Conservation (phyloP, 768 basidiomycete species). For the Suillus variegatus region DNA sequence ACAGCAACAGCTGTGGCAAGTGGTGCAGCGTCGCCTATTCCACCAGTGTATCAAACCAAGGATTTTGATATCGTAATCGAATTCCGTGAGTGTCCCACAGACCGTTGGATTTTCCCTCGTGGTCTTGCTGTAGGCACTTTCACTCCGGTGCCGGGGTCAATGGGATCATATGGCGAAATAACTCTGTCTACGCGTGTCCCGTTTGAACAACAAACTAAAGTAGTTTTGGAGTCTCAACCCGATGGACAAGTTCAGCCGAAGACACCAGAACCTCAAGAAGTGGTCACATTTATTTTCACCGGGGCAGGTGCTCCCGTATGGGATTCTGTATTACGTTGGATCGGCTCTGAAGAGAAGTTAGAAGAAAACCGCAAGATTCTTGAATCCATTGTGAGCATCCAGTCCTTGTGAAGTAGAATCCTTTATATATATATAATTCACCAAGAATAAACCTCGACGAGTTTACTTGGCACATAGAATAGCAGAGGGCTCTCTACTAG, state of each 20-base stretch:
- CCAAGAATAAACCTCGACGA: conserved; percentile 44
- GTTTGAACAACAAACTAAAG: conserved; percentile 32
- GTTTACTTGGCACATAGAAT: conserved; percentile 60
- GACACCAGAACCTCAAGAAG: conserved; percentile 25
- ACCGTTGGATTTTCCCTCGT: conserved; percentile 72
- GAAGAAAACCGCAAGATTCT: conserved; percentile 49
- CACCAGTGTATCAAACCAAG: conserved; percentile 36
- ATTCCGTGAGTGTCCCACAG: conserved; percentile 61
- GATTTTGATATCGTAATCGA: conserved; percentile 77
- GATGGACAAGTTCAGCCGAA: conserved; percentile 18
- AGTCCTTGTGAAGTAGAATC: not conserved
- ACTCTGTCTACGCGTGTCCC: conserved; percentile 48
- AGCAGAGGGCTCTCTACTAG: conserved; percentile 53
- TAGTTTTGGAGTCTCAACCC: conserved; percentile 11
- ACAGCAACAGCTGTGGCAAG: conserved; percentile 16
- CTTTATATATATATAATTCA: conserved; percentile 9
- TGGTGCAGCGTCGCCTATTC: conserved; percentile 13
- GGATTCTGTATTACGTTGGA: conserved; percentile 64
- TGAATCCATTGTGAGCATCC: conserved; percentile 42
- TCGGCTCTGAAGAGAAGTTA: conserved; percentile 55
- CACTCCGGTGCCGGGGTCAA: conserved; percentile 16
- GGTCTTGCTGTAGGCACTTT: conserved; percentile 54
- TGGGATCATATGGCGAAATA: conserved; percentile 31
- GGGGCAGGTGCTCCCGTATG: conserved; percentile 50
- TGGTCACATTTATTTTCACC: conserved; percentile 49